phyloP scores from a whole-genome alignment of 2,329 filamentous ascomycete genomes.

The Neurospora sp. region DNA sequence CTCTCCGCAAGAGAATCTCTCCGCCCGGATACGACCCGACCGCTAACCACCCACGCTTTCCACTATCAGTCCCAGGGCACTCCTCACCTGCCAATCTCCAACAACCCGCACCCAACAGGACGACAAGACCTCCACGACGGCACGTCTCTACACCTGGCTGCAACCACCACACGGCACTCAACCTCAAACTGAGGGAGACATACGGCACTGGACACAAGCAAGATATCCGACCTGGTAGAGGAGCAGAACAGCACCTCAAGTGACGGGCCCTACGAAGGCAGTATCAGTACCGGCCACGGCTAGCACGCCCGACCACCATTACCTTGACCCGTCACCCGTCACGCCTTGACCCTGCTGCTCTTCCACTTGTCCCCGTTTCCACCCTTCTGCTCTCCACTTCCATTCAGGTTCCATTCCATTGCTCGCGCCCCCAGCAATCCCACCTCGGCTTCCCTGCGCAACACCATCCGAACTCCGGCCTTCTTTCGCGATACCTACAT shows the following conservation, averaged over 20 bases:
- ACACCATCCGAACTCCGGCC: conserved; percentile 2
- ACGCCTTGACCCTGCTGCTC: not conserved
- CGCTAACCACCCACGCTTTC: not conserved
- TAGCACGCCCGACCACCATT: not conserved
- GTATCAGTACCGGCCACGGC: not conserved
- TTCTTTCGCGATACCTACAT: conserved; percentile 1
- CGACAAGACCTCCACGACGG: not conserved
- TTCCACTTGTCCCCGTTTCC: not conserved
- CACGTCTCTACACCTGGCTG: not conserved
- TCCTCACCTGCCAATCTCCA: not conserved
- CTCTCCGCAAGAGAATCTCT: not conserved
- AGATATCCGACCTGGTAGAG: not conserved
- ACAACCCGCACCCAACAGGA: not conserved
- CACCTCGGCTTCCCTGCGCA: conserved; percentile 17
- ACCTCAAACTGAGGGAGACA: not conserved
- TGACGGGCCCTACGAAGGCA: not conserved
- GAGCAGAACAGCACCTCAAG: not conserved
- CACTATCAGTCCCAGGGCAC: not conserved
- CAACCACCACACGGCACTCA: not conserved
- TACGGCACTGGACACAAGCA: not conserved
- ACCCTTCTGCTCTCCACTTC: not conserved
- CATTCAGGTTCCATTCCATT: conserved; percentile 11
- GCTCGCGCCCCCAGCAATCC: conserved; percentile 17
- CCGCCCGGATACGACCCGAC: not conserved
- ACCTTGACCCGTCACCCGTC: not conserved